Percentiles rank a stretch among this genome's conserved stretches.
phyloP scores from a whole-genome alignment of 306 rosid genomes.

The Gleditsia sinensis region DNA sequence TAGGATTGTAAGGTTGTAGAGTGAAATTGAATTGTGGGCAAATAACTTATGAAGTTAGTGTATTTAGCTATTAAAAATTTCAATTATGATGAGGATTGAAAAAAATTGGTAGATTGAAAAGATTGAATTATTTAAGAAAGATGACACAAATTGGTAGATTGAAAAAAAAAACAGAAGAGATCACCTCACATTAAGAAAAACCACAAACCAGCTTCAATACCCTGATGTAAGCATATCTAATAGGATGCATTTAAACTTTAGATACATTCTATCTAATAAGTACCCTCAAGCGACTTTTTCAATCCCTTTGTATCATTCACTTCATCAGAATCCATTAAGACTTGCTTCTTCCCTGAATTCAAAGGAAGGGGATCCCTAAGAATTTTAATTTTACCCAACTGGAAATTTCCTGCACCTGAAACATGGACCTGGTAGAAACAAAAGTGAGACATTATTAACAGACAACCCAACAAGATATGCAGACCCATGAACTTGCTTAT shows the following conservation, averaged over 20 bases:
- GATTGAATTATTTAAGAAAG: no score
- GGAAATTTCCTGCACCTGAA: slow-evolving; percentile 91
- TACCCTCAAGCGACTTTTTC: no score
- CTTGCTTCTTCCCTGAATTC: slow-evolving; percentile 61
- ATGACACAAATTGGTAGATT: no score
- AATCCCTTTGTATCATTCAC: slow-evolving; percentile 56
- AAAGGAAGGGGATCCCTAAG: slow-evolving; percentile 83
- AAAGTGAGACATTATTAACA: slow-evolving; percentile 39
- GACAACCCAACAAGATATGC: slow-evolving; percentile 16
- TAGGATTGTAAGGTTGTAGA: no score
- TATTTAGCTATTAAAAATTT: no score
- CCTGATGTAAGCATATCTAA: neutral
- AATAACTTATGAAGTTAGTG: no score
- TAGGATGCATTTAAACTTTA: neutral
- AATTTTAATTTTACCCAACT: slow-evolving; percentile 65
- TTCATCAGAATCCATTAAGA: slow-evolving; percentile 74
- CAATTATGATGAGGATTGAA: no score
- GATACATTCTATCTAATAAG: neutral
- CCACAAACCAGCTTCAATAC: no score
- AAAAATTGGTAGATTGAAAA: no score
- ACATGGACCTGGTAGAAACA: slow-evolving; percentile 71
- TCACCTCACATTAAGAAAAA: neutral
- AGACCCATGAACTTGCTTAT: slow-evolving; percentile 35
- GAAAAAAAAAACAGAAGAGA: neutral
- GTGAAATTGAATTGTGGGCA: no score